Percentiles rank a stretch among this genome's conserved stretches.
Evolutionary conservation across 495 filamentous ascomycete species (phyloP).

Genomic region (Neurospora tetraspora): DNA sequence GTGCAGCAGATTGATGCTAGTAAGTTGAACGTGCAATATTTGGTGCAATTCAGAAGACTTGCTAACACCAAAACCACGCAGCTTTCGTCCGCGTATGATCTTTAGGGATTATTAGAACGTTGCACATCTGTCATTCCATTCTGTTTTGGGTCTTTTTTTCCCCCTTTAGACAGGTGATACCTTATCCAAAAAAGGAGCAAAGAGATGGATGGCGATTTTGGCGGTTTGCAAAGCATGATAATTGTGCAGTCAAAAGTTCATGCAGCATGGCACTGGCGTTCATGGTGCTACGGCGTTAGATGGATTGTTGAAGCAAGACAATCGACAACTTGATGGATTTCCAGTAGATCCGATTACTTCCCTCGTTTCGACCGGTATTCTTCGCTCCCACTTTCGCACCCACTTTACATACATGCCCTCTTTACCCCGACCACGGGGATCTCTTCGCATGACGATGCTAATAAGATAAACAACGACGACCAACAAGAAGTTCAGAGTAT

Average conservation of each 20-base stretch:
- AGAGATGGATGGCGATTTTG: not conserved
- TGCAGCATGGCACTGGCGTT: slow-evolving; percentile 5
- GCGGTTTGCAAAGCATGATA: not conserved
- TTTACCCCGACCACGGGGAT: no score
- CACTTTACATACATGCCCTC: not conserved
- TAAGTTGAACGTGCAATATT: slow-evolving; percentile 41
- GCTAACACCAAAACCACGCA: slow-evolving; percentile 30
- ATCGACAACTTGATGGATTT: not conserved
- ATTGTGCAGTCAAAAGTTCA: not conserved
- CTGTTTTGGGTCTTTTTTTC: not conserved
- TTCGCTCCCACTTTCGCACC: not conserved
- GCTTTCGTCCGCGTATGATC: slow-evolving; percentile 23
- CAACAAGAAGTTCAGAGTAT: not conserved
- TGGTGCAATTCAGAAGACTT: not conserved
- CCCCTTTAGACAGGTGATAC: not conserved
- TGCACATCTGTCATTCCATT: not conserved
- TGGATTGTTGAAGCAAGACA: not conserved
- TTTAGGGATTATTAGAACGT: not conserved
- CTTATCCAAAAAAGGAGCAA: not conserved
- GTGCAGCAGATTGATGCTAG: slow-evolving; percentile 93
- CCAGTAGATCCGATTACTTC: not conserved
- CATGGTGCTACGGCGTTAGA: not conserved
- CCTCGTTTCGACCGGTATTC: not conserved
- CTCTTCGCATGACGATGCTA: not conserved
- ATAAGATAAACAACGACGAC: not conserved